A percentile compares a stretch with the other conserved stretches of the same genome.
Conservation (phyloP, 176 grass and related monocot species). For the Eragrostis curvula region DNA sequence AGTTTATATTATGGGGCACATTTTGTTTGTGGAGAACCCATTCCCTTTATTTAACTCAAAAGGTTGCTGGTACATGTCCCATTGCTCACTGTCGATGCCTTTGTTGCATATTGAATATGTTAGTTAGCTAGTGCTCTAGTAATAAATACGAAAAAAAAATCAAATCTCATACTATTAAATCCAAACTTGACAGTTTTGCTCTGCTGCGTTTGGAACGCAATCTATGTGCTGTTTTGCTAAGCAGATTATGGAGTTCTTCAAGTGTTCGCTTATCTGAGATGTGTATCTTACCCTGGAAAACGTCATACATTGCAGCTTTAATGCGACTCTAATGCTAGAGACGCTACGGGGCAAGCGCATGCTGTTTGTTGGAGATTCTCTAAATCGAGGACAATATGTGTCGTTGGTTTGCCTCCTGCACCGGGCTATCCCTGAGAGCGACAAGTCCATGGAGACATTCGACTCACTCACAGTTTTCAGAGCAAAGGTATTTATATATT, state of each 20-base stretch:
- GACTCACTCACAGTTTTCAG: constrained; percentile 82
- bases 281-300: neutral
- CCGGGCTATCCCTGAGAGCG: constrained; percentile 56
- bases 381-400: constrained; percentile 82
- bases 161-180: neutral
- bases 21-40: neutral
- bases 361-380: constrained; percentile 91
- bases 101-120: neutral
- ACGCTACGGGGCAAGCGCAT: constrained; percentile 85
- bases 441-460: constrained; percentile 83
- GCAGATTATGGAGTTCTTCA: neutral
- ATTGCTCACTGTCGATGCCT: neutral
- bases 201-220: neutral
- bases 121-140: neutral
- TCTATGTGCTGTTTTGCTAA: neutral
- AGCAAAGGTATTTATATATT: constrained; percentile 64
- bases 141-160: neutral
- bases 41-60: neutral
- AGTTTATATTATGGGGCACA: neutral
- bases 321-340: constrained; percentile 84
- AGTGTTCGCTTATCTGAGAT: neutral
- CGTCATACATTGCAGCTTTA: constrained; percentile 58
- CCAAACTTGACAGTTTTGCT: neutral
- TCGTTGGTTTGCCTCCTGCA: constrained; percentile 92
- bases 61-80: neutral